Evolutionary conservation across 441 rosid species (phyloP), one percentile per base, ranked within the genome.

Genomic region (Gossypium aridum): DNA sequence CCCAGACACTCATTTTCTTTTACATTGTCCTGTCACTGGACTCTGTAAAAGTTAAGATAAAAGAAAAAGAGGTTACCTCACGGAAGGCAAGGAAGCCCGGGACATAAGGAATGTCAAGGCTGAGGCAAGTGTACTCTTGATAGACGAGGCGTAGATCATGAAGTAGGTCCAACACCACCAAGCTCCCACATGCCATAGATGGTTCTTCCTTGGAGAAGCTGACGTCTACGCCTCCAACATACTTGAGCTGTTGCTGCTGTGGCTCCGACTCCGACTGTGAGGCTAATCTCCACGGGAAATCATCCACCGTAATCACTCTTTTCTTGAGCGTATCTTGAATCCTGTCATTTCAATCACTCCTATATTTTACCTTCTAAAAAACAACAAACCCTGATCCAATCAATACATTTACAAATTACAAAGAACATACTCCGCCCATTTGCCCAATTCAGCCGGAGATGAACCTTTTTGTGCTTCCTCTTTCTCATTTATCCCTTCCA

Each of bases 61-160:
- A 43, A 43, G n/a, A 43, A 34, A 56, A 37, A 43, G 8, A 49
- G 56, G 63, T 2, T 39, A 92, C 98, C 95, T 94, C 97, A 51
- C 98, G 85, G 79, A 92, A 91, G 77, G 98, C 97, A 39, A 92
- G 97, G 83, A 91, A 94, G 63, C 93, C 96, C 23, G 97, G 90
- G 7, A 88, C 82, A 57, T 94, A 94, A 66, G 97, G 94, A 17
- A 94, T 88, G 43, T 75, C 82, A 9, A 86, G 90, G 20, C 78
- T 84, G 77, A 85, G 79, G 9, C 84, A 45, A 62, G 83, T 80
- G 25, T 76, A 86, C 31, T 89, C 90, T 68, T 87, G 69, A 61
- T 87, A 83, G 31, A 91, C 87, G n/a, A 89, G 76, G 70, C 75
- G 76, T 4, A 86, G 80, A 77, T 84, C 77, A 23, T 77, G 82